These are phyloP conservation scores for Taxillus chinensis DNA, from an alignment of 164 flowering plant species.

Conservation along the genomic window DNA sequence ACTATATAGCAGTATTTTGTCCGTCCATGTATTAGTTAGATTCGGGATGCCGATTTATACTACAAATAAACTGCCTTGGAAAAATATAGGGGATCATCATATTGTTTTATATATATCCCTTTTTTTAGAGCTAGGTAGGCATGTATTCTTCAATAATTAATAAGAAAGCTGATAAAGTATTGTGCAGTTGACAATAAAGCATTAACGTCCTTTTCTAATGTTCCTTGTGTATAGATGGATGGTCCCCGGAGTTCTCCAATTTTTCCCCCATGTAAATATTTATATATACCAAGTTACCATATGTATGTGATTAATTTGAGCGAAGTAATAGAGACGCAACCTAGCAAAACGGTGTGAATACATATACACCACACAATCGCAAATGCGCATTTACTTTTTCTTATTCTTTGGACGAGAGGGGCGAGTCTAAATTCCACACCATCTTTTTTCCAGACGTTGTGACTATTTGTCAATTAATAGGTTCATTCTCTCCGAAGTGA, in stretches of 20 bases:
- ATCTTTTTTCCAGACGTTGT: conserved; percentile 11
- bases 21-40: too few species aligned
- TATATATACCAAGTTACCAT: too few species aligned
- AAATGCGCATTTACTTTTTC: conserved; percentile 20
- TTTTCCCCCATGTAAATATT: too few species aligned
- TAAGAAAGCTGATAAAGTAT: conserved; percentile 5
- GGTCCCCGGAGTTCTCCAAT: conserved; percentile 8
- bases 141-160: conserved; percentile 2
- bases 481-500: conserved; percentile 1
- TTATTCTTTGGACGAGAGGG: conserved; percentile 6
- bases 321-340: not conserved
- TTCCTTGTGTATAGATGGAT: not conserved
- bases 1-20: too few species aligned
- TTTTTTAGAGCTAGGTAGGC: not conserved
- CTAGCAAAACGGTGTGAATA: conserved; percentile 4
- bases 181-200: conserved; percentile 5
- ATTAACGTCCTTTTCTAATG: not conserved
- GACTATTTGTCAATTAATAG: conserved; percentile 2
- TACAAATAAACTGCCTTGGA: too few species aligned
- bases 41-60: too few species aligned
- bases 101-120: too few species aligned
- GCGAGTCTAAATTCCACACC: conserved; percentile 10
- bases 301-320: conserved; percentile 4
- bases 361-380: conserved; percentile 10
- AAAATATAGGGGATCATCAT: too few species aligned